Evolutionary conservation across 768 basidiomycete species (phyloP).

Genomic region (Asterophora lycoperdoides): DNA sequence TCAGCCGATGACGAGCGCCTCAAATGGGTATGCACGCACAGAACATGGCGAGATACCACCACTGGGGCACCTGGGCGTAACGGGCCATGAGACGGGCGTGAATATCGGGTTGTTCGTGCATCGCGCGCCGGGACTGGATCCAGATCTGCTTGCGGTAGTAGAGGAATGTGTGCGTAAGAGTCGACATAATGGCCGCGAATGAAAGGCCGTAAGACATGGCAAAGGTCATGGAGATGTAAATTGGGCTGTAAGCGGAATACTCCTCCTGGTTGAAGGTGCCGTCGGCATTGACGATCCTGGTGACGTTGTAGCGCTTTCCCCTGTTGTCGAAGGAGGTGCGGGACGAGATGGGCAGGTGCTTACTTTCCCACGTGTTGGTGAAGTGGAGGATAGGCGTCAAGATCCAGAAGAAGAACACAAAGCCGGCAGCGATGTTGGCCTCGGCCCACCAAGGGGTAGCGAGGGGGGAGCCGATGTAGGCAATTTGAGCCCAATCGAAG

Average conservation of each 20-base stretch:
- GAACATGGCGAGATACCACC: slow-evolving; percentile 79
- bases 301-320: slow-evolving; percentile 54
- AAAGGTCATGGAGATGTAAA: slow-evolving; percentile 69
- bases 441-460: slow-evolving; percentile 83
- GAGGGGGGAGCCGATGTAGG: slow-evolving; percentile 67
- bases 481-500: slow-evolving; percentile 79
- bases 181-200: slow-evolving; percentile 79
- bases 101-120: slow-evolving; percentile 79
- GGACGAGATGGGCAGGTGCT: slow-evolving; percentile 64
- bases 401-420: slow-evolving; percentile 71
- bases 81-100: slow-evolving; percentile 77
- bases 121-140: slow-evolving; percentile 62
- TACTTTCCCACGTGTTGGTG: slow-evolving; percentile 58
- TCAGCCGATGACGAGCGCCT: not conserved
- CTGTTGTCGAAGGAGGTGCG: slow-evolving; percentile 62
- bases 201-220: slow-evolving; percentile 76
- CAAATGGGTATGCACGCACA: slow-evolving; percentile 24
- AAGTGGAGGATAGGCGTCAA: slow-evolving; percentile 62
- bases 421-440: slow-evolving; percentile 60
- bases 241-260: slow-evolving; percentile 54
- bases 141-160: slow-evolving; percentile 80
- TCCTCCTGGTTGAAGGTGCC: slow-evolving; percentile 50
- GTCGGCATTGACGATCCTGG: slow-evolving; percentile 49
- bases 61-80: slow-evolving; percentile 75
- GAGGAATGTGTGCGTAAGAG: slow-evolving; percentile 63